These are phyloP conservation scores for Vaccinium macrocarpon DNA, from an alignment of 148 eudicot species.

Conservation along the genomic window DNA sequence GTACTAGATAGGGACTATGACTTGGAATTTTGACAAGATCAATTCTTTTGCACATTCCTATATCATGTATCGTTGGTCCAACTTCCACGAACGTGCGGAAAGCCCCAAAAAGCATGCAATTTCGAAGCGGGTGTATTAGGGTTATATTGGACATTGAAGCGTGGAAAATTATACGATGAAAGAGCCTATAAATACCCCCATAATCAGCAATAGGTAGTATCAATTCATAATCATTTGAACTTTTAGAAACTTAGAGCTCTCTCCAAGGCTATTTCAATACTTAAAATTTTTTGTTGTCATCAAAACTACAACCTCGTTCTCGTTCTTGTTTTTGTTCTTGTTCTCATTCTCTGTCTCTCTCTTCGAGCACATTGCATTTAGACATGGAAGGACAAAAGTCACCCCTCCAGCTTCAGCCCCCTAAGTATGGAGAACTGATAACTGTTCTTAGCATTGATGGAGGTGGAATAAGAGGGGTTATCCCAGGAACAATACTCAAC, in stretches of 20 bases:
- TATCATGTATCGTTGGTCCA: no score
- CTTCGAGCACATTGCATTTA: neutral
- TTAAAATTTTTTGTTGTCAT: neutral
- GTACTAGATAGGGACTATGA: no score
- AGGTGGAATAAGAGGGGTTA: slow-evolving; percentile 26
- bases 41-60: neutral
- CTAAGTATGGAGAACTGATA: slow-evolving; percentile 20
- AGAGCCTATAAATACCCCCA: slow-evolving; percentile 4
- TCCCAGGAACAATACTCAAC: slow-evolving; percentile 16
- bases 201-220: neutral
- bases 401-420: slow-evolving; percentile 6
- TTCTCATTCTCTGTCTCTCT: no score
- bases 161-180: neutral
- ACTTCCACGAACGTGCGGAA: no score
- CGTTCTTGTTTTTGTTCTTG: no score
- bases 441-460: slow-evolving; percentile 25
- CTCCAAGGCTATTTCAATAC: neutral
- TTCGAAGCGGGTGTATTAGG: no score
- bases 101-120: no score
- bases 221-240: no score
- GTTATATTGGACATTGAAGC: neutral
- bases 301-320: no score
- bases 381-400: neutral
- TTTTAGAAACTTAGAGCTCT: neutral
- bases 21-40: no score